A percentile compares a stretch with the other conserved stretches of the same genome.
These are phyloP conservation scores for Ceratobasidium sp. DNA, from an alignment of 1,284 basidiomycete species.

Conservation along the genomic window DNA sequence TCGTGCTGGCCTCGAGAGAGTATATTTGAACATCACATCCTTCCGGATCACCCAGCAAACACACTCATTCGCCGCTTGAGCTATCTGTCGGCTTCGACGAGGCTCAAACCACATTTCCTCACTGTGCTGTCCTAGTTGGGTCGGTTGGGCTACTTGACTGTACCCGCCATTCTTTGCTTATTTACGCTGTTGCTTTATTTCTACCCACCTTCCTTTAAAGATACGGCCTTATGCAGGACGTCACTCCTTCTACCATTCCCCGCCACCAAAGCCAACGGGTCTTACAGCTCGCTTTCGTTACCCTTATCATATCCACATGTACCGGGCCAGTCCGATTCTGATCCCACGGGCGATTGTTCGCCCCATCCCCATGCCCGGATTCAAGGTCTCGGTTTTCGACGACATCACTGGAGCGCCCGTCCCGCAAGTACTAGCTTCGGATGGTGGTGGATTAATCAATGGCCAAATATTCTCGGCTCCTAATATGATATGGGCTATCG, in stretches of 20 bases:
- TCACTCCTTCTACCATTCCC: not conserved
- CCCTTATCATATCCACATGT: not conserved
- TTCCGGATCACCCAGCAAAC: slow-evolving; percentile 22
- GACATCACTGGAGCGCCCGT: slow-evolving; percentile 30
- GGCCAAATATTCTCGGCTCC: slow-evolving; percentile 26
- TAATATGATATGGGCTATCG: slow-evolving; percentile 31
- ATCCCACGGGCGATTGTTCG: slow-evolving; percentile 24
- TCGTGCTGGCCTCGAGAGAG: slow-evolving; percentile 27
- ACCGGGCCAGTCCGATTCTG: slow-evolving; percentile 13
- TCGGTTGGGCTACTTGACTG: not conserved
- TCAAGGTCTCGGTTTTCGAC: slow-evolving; percentile 33
- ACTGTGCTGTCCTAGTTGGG: not conserved
- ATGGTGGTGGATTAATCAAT: slow-evolving; percentile 23
- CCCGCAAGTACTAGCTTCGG: slow-evolving; percentile 25
- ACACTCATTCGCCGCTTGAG: not conserved
- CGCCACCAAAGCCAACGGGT: not conserved
- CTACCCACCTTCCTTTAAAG: not conserved
- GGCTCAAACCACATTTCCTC: not conserved
- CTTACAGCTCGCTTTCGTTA: not conserved
- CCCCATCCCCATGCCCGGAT: slow-evolving; percentile 26
- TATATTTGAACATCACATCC: not conserved
- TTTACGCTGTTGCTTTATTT: not conserved
- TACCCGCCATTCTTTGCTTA: too few species aligned
- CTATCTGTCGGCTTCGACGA: not conserved
- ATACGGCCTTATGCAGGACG: not conserved